Conservation (phyloP, 352 stramenopile species). For the Phytophthora megakarya region DNA sequence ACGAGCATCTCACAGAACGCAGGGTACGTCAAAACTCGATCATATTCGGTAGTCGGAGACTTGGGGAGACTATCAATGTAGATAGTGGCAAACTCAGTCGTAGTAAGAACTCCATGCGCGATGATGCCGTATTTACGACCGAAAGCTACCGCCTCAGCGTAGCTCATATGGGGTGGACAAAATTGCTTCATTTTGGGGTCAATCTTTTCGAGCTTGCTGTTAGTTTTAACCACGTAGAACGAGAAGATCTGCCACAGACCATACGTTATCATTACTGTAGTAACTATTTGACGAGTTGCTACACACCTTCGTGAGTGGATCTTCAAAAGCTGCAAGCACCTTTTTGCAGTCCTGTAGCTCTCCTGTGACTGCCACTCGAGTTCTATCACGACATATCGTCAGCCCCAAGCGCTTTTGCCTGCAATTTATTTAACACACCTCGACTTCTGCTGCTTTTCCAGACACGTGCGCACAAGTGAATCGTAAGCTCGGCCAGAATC, state of each 20-base stretch:
- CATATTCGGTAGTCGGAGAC: conserved; percentile 49
- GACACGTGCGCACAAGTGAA: conserved; percentile 62
- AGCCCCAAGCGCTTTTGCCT: not conserved
- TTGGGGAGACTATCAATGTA: conserved; percentile 82
- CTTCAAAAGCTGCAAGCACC: conserved; percentile 61
- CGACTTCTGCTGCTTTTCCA: conserved; percentile 73
- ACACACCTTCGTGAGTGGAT: conserved; percentile 57
- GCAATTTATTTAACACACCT: conserved; percentile 18
- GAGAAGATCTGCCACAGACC: conserved; percentile 48
- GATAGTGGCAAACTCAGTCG: conserved; percentile 72
- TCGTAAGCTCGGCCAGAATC: conserved; percentile 61
- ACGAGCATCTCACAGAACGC: conserved; percentile 74
- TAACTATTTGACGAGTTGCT: not conserved
- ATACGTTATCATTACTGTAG: not conserved
- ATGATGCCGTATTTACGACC: conserved; percentile 78
- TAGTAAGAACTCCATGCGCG: conserved; percentile 73
- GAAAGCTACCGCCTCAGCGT: conserved; percentile 72
- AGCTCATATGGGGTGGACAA: conserved; percentile 65
- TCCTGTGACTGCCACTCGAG: conserved; percentile 45
- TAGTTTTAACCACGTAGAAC: conserved; percentile 56
- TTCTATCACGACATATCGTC: conserved; percentile 25
- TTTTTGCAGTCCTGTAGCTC: conserved; percentile 76
- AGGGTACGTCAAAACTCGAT: conserved; percentile 66
- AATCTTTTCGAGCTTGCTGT: conserved; percentile 69
- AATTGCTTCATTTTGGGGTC: conserved; percentile 54